Percentiles rank a stretch among this genome's conserved stretches.
phyloP scores from a whole-genome alignment of 2,329 filamentous ascomycete genomes.

The Parascedosporium putredinis region DNA sequence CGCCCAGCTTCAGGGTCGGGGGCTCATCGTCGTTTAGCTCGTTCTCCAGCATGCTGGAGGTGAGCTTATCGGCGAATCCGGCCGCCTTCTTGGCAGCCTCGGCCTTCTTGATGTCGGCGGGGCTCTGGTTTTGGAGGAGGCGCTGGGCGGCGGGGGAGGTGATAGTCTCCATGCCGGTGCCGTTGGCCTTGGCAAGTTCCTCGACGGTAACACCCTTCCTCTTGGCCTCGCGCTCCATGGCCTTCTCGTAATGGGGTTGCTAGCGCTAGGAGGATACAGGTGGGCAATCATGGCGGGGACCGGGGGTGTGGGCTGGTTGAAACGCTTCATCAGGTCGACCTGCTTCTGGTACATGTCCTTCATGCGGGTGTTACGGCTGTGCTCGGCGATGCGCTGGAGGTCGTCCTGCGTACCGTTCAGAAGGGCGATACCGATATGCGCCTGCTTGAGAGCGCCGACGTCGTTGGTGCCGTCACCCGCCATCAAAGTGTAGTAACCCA shows the following conservation, averaged over 20 bases:
- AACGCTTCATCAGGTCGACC: conserved; percentile 78
- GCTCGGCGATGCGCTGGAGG: conserved; percentile 81
- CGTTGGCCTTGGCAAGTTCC: conserved; percentile 42
- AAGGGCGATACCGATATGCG: conserved; percentile 90
- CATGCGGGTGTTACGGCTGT: conserved; percentile 91
- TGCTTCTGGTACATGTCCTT: conserved; percentile 99
- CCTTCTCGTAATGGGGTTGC: conserved; percentile 92
- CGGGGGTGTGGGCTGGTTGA: conserved; percentile 88
- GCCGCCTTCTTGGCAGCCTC: conserved; percentile 63
- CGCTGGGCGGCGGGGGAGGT: conserved; percentile 56
- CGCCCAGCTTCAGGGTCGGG: conserved; percentile 90
- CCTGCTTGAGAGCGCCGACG: conserved; percentile 94
- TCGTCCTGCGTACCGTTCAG: conserved; percentile 92
- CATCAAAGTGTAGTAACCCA: conserved; percentile 97
- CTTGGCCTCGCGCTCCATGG: conserved; percentile 74
- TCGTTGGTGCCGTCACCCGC: conserved; percentile 98
- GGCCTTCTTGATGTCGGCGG: conserved; percentile 48
- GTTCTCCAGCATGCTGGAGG: conserved; percentile 76
- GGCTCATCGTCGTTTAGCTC: conserved; percentile 85
- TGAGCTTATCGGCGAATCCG: conserved; percentile 76
- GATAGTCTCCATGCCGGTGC: conserved; percentile 50
- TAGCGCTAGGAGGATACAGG: conserved; percentile 81
- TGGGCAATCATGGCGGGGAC: conserved; percentile 89
- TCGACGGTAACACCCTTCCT: conserved; percentile 61
- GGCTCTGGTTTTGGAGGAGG: conserved; percentile 33